These are phyloP conservation scores for Francoa sonchifolia DNA, from an alignment of 441 rosid genomes.

Conservation along the genomic window DNA sequence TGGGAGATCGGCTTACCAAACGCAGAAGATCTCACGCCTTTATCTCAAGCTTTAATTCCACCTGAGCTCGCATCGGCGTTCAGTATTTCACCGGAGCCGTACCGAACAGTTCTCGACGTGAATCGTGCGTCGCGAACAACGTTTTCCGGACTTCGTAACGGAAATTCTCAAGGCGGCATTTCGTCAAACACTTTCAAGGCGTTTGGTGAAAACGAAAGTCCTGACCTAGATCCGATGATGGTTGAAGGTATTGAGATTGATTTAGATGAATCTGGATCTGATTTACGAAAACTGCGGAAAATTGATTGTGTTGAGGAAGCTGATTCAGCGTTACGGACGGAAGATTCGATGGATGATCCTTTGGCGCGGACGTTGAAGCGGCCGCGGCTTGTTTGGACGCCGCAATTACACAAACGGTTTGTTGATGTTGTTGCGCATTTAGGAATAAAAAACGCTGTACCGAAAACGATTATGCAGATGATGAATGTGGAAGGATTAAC, in stretches of 20 bases:
- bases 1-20: constrained; percentile 88
- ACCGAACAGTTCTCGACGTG: constrained; percentile 46
- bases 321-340: constrained; percentile 34
- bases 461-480: constrained; percentile 96
- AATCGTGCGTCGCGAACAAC: constrained; percentile 57
- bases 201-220: constrained; percentile 8
- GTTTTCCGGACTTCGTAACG: constrained; percentile 37
- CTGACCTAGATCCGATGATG: constrained; percentile 18
- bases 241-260: constrained; percentile 26
- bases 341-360: constrained; percentile 34
- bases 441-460: constrained; percentile 90
- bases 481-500: constrained; percentile 97
- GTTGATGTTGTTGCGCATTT: constrained; percentile 84
- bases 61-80: constrained; percentile 79
- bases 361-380: constrained; percentile 50
- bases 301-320: constrained; percentile 45
- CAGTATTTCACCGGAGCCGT: constrained; percentile 59
- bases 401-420: constrained; percentile 92
- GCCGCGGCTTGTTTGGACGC: constrained; percentile 92
- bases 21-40: constrained; percentile 64
- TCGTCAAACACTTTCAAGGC: constrained; percentile 33
- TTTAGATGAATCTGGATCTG: constrained; percentile 40
- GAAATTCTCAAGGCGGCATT: constrained; percentile 15
- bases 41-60: constrained; percentile 57
- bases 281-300: constrained; percentile 47